Percentiles rank a stretch among this genome's conserved stretches.
Evolutionary conservation across 2,329 filamentous ascomycete species (phyloP).

Genomic region (Fonsecaea pugnacius): DNA sequence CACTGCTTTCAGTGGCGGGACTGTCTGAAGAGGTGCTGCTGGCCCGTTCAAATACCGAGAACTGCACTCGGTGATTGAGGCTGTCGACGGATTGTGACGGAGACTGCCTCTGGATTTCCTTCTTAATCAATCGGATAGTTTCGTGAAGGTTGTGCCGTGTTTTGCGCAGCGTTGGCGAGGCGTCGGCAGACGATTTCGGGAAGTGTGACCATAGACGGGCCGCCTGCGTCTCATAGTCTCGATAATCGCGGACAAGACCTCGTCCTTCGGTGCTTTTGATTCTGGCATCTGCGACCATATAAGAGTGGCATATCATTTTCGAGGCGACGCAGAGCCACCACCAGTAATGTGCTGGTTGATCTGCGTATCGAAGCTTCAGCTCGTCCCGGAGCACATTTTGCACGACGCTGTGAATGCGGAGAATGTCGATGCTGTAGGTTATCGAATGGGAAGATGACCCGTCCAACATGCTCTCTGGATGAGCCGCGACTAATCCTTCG

Average conservation of each 20-base stretch:
- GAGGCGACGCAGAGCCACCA: conserved; percentile 51
- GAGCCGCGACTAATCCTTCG: conserved; percentile 21
- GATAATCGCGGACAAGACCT: conserved; percentile 52
- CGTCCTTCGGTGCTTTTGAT: conserved; percentile 46
- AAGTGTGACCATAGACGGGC: conserved; percentile 48
- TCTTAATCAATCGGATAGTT: conserved; percentile 45
- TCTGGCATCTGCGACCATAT: conserved; percentile 46
- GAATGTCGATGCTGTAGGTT: conserved; percentile 46
- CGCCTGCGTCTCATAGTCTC: conserved; percentile 54
- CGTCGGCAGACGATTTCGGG: conserved; percentile 41
- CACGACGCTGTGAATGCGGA: conserved; percentile 55
- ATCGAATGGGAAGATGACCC: conserved; percentile 30
- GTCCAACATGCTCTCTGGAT: conserved; percentile 19
- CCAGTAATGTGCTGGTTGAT: conserved; percentile 43
- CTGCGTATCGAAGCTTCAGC: conserved; percentile 40
- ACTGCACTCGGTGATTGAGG: conserved; percentile 41
- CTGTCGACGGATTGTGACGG: conserved; percentile 45
- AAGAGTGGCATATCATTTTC: conserved; percentile 49
- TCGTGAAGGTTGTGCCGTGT: conserved; percentile 44
- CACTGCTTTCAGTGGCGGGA: conserved; percentile 41
- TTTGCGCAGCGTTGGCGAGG: conserved; percentile 42
- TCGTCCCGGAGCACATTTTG: conserved; percentile 55
- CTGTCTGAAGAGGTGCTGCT: conserved; percentile 52
- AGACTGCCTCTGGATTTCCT: conserved; percentile 49
- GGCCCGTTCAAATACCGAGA: conserved; percentile 53